Percentiles rank a stretch among this genome's conserved stretches.
These are phyloP conservation scores for Candida odintsovae DNA, from an alignment of 805 yeast genomes.

Conservation along the genomic window DNA sequence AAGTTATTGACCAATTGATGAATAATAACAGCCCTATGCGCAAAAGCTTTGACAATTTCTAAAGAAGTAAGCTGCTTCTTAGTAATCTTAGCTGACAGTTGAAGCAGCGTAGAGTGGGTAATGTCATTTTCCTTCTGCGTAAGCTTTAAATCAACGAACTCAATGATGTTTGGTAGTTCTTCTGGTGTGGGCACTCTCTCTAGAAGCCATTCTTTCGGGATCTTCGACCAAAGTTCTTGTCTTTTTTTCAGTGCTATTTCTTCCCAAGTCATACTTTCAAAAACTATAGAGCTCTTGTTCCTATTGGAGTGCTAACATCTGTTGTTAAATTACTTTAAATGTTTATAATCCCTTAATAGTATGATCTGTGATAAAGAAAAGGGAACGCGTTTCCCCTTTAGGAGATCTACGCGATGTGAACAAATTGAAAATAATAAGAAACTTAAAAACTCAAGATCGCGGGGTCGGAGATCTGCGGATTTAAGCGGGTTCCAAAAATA, in stretches of 20 bases:
- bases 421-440: no score
- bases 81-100: conserved; percentile 7
- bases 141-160: conserved; percentile 11
- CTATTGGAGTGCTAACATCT: no score
- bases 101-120: conserved; percentile 8
- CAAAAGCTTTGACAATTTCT: conserved; percentile 9
- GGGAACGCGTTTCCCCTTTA: no score
- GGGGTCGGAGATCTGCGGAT: no score
- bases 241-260: conserved; percentile 12
- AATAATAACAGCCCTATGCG: conserved; percentile 46
- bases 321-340: no score
- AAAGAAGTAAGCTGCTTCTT: conserved; percentile 27
- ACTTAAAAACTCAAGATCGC: no score
- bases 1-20: conserved; percentile 57
- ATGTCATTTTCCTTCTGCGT: conserved; percentile 15
- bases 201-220: conserved; percentile 21
- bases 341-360: no score
- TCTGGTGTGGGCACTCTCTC: conserved; percentile 11
- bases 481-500: no score
- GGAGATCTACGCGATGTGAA: no score
- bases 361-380: no score
- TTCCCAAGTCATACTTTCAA: conserved; percentile 10
- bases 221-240: conserved; percentile 5
- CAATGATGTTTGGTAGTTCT: conserved; percentile 13
- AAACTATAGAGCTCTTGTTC: no score